Evolutionary conservation across 192 early-diverging fungal genomes (phyloP), one percentile per base, ranked within the genome.

Genomic region (Mortierella hygrophila): DNA sequence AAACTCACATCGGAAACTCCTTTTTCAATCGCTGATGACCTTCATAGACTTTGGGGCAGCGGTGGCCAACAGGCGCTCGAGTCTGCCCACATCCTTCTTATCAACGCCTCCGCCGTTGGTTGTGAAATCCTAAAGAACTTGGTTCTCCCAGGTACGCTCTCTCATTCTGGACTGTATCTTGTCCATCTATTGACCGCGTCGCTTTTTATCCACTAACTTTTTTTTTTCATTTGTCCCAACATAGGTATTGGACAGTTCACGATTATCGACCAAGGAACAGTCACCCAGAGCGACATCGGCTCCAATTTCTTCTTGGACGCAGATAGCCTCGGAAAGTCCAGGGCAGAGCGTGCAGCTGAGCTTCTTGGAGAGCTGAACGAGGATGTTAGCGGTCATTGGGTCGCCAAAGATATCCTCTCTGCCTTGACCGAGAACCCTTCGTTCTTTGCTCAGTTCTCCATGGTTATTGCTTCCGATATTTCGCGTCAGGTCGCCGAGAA

Each of bases 71-170:
- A 91, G 6, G 95, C 95, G 0, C 93, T 99, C 35, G 97, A 99
- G 82, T 82, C 82, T 49, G 92, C 98, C 15, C 93, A 93, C 32
- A 93, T 99, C 38, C 96, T 96, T 55, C 92, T 98, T 26, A 76
- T 99, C 68, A 95, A 97, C 80, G 97, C 92, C 35, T 93, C 94
- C 20, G 94, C 96, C 1, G 93, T 94, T 21, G 98, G 96, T 5
- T 94, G 96, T 47, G 98, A 99, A 86, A 92, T 94, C 37, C 91
- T 99, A 57, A 99, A 99, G 87, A 98, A 99, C 83, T 91, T 99
- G 38, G 93, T 99, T 70, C 91, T 99, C 72, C 98, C 98, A 85
- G 98, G 98, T 96, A 92, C 26, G 60, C 60, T 11, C 11, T 35
- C 6, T 29, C 26, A 6, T 4, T 0, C 60, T 6, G 49, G 18